Evolutionary conservation across 257 asterid genomes (phyloP), one percentile per base, ranked within the genome.

Genomic region (Gentiana macrophylla): DNA sequence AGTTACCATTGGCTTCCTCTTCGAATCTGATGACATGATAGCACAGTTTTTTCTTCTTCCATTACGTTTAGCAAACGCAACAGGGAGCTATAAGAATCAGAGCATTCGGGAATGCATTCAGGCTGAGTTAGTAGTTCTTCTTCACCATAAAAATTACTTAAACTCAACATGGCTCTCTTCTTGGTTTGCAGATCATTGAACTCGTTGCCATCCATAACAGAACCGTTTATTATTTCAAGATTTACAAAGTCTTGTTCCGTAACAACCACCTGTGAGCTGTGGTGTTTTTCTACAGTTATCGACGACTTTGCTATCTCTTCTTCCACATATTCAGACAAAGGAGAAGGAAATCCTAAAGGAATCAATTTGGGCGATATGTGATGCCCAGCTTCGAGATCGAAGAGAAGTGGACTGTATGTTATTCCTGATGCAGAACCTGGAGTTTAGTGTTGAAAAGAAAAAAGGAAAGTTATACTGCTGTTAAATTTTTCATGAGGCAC

Each of bases 381-480:
- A 65, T 92, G 94, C 68, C 85, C 87, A 69, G 98, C 96, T 65
- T 88, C 86, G 72, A 83, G 78, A 70, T 88, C 94, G 74, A 88
- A 88, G 45, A 63, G 72, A 67, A 73, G 77, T 57, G 89, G 95
- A 72, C 79, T 69, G 62, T 74, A 79, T 35, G 73, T 60, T 43
- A 53, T 57, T 61, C 62, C 72, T 62, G 62, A 61, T 59, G 67
- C 65, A 67, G 63, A 55, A 55, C 83, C 95, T 91, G 84, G 53
- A 41, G 46, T 24, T 0, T 24, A 24, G 24, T 24, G 24, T 24
- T 24, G 24, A 41, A 10, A 4, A 41, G 46, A 4, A 10, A 5
- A 32, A 15, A 62, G 6, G 49, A 66, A 36, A 2, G 3, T 43
- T 46, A 41, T 56, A 37, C 12, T 15, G 49, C 2, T 41, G 46